Evolutionary conservation across 2,329 filamentous ascomycete species (phyloP).

Genomic region (Calonectria ilicicola): DNA sequence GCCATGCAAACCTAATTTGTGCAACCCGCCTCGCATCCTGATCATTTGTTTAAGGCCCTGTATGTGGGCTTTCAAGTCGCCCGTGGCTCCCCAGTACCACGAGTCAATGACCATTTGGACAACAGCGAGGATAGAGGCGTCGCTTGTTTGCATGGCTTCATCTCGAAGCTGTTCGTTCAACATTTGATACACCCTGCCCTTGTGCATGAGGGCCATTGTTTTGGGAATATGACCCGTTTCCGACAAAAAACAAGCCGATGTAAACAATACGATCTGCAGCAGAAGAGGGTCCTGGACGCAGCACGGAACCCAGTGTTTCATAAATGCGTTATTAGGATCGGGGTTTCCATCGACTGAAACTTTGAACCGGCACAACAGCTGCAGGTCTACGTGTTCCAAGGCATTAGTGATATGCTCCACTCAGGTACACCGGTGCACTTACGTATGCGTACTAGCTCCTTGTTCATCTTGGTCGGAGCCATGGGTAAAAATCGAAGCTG

Average conservation of each 20-base stretch:
- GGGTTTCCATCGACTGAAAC: constrained; percentile 62
- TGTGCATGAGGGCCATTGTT: constrained; percentile 56
- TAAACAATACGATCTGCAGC: constrained; percentile 61
- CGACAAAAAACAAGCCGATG: constrained; percentile 63
- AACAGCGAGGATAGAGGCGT: constrained; percentile 61
- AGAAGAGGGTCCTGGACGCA: constrained; percentile 63
- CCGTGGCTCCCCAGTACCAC: constrained; percentile 65
- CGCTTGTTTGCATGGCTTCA: constrained; percentile 51
- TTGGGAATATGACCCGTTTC: constrained; percentile 62
- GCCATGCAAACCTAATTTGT: constrained; percentile 59
- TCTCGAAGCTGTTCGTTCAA: constrained; percentile 60
- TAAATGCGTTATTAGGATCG: constrained; percentile 57
- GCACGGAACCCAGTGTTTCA: constrained; percentile 61
- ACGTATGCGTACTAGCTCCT: constrained; percentile 63
- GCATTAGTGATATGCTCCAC: neutral
- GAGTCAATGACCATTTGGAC: constrained; percentile 63
- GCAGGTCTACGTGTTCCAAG: constrained; percentile 53
- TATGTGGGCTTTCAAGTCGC: constrained; percentile 60
- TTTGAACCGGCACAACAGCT: constrained; percentile 63
- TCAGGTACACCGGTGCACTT: constrained; percentile 29
- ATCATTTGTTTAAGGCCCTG: constrained; percentile 62
- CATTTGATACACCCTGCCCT: constrained; percentile 56
- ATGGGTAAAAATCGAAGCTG: constrained; percentile 56
- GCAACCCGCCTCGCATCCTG: constrained; percentile 58
- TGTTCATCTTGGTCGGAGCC: constrained; percentile 55